These are phyloP conservation scores for Colletotrichum sp. DNA, from an alignment of 2,329 filamentous ascomycete species.

Conservation along the genomic window DNA sequence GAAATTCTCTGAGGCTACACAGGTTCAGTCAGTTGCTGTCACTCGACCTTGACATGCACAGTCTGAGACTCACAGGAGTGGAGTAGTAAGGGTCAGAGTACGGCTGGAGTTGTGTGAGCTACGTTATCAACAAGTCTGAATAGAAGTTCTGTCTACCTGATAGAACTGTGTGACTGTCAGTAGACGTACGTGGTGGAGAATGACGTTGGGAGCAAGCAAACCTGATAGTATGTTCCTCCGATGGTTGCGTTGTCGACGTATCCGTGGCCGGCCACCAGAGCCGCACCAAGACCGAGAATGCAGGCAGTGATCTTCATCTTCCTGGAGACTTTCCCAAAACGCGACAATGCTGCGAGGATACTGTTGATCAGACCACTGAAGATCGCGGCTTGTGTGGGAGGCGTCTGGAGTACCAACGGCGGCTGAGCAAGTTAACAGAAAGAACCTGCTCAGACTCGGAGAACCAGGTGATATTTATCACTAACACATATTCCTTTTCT, in stretches of 20 bases:
- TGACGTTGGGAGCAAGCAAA: constrained; percentile 3
- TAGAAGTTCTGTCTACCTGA: constrained; percentile 25
- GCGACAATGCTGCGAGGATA: neutral
- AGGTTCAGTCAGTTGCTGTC: neutral
- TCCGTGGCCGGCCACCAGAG: constrained; percentile 52
- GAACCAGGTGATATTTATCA: neutral
- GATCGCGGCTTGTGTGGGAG: neutral
- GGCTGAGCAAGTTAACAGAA: neutral
- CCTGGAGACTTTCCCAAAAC: neutral
- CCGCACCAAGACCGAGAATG: constrained; percentile 34
- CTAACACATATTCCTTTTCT: neutral
- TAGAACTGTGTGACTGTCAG: constrained; percentile 31
- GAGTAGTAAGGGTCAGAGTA: constrained; percentile 26
- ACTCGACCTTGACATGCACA: neutral
- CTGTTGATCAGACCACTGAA: neutral
- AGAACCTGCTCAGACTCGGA: neutral
- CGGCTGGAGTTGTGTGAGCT: neutral
- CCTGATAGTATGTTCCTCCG: constrained; percentile 40
- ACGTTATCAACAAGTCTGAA: neutral
- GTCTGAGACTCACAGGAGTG: neutral
- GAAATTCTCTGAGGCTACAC: constrained; percentile 43
- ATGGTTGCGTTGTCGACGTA: constrained; percentile 52
- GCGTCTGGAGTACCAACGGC: neutral
- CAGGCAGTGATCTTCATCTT: constrained; percentile 9
- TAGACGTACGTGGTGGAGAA: neutral